Percentiles rank a stretch among this genome's conserved stretches.
phyloP scores from a whole-genome alignment of 768 basidiomycete genomes.

The Jaapia argillacea region DNA sequence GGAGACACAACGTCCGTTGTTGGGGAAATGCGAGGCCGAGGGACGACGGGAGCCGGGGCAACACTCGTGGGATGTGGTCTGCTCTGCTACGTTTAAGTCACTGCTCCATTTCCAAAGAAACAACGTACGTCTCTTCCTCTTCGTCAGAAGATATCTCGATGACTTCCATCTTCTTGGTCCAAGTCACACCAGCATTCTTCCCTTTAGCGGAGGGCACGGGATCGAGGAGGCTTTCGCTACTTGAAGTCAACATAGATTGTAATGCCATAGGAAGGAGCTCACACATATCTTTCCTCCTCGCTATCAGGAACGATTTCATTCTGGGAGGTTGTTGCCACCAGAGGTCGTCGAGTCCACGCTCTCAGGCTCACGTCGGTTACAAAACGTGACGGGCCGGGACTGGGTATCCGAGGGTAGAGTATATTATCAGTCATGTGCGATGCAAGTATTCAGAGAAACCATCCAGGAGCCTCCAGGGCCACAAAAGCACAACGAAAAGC shows the following conservation, averaged over 20 bases:
- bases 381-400: too few relatives aligned
- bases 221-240: background rate
- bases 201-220: background rate
- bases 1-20: background rate
- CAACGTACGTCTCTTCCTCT: slow-evolving; percentile 6
- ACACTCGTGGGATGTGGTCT: background rate
- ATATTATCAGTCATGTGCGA: too few relatives aligned
- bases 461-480: too few relatives aligned
- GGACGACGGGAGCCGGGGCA: background rate
- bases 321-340: too few relatives aligned
- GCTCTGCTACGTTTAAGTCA: background rate
- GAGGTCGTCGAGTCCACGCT: too few relatives aligned
- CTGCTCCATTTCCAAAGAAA: background rate
- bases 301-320: slow-evolving; percentile 36
- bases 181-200: background rate
- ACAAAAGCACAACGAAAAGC: too few relatives aligned
- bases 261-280: slow-evolving; percentile 9
- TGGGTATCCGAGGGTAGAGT: too few relatives aligned
- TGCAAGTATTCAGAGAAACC: too few relatives aligned
- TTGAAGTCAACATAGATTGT: background rate
- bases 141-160: slow-evolving; percentile 31
- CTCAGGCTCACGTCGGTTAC: too few relatives aligned
- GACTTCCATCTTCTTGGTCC: slow-evolving; percentile 18
- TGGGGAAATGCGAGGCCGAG: background rate
- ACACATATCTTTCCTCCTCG: slow-evolving; percentile 33